Conservation (phyloP, 108 stramenopile genomes). For the Nitzschia sp. region DNA sequence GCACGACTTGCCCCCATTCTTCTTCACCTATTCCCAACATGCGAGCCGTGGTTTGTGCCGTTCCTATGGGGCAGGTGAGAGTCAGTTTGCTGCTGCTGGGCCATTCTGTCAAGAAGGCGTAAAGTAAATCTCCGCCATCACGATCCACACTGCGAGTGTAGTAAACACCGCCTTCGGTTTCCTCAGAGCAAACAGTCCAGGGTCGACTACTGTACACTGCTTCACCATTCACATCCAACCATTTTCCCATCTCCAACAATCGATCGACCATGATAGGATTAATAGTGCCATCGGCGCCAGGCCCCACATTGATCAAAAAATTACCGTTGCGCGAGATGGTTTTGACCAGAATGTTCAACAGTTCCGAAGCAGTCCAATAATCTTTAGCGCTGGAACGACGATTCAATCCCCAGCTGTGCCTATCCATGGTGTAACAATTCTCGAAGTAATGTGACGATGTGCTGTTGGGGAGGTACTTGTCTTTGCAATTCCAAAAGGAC, state of each 20-base stretch:
- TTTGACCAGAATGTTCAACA: constrained; percentile 33
- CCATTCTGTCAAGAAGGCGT: constrained; percentile 42
- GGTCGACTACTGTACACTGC: constrained; percentile 45
- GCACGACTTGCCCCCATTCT: background rate
- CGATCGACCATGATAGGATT: constrained; percentile 44
- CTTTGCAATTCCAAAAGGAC: constrained; percentile 39
- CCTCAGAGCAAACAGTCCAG: constrained; percentile 31
- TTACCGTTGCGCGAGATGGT: constrained; percentile 46
- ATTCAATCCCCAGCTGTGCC: constrained; percentile 40
- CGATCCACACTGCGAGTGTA: constrained; percentile 25
- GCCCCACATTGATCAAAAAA: constrained; percentile 49
- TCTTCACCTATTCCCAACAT: constrained; percentile 33
- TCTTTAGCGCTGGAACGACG: constrained; percentile 22
- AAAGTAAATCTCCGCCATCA: constrained; percentile 11
- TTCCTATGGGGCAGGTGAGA: constrained; percentile 28
- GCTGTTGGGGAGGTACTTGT: constrained; percentile 30
- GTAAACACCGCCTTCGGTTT: constrained; percentile 18
- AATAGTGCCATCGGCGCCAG: constrained; percentile 49
- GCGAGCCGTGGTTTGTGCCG: constrained; percentile 18
- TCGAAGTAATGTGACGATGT: constrained; percentile 39
- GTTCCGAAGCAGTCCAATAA: constrained; percentile 34
- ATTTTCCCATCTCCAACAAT: constrained; percentile 44
- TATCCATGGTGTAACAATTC: constrained; percentile 32
- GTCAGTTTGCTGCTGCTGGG: constrained; percentile 12
- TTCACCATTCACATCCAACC: constrained; percentile 48